A percentile compares a stretch with the other conserved stretches of the same genome.
These are phyloP conservation scores for Sugiyamaella xylanicola DNA, from an alignment of 1,139 yeast species.

Conservation along the genomic window DNA sequence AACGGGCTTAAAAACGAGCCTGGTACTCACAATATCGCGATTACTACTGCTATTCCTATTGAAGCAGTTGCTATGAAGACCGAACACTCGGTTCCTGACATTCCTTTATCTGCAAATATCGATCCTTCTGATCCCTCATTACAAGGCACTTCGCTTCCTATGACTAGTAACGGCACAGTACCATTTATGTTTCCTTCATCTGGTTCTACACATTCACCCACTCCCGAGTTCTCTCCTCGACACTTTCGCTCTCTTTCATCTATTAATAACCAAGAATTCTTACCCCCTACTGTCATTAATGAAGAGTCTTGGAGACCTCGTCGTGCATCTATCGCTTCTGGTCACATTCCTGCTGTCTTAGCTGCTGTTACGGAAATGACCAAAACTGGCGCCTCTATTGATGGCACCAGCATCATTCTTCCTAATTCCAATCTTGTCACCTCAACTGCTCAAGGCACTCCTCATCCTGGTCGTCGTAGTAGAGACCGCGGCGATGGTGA, in stretches of 20 bases:
- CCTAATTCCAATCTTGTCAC: background rate
- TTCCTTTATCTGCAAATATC: background rate
- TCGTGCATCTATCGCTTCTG: conserved; percentile 39
- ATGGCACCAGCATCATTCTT: conserved; percentile 2
- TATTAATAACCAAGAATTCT: conserved; percentile 22
- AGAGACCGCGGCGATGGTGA: conserved; percentile 30
- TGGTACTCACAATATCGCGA: background rate
- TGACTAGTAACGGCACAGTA: background rate
- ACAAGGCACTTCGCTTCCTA: background rate
- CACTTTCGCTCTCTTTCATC: conserved; percentile 32
- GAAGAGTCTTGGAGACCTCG: conserved; percentile 34
- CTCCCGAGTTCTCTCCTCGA: conserved; percentile 17
- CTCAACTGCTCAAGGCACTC: conserved; percentile 1
- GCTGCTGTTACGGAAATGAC: conserved; percentile 34
- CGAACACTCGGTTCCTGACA: background rate
- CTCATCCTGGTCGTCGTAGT: conserved; percentile 13
- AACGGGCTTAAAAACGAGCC: background rate
- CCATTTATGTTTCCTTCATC: conserved; percentile 1
- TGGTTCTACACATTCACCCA: background rate
- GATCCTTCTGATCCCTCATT: background rate
- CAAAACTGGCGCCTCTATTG: conserved; percentile 16
- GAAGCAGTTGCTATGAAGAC: background rate
- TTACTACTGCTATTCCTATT: conserved; percentile 1
- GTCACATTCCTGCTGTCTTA: conserved; percentile 36
- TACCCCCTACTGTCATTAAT: conserved; percentile 17